Evolutionary conservation across 208 protist species (phyloP), one percentile per base, ranked within the genome.

Genomic region (Willaertia magna): DNA sequence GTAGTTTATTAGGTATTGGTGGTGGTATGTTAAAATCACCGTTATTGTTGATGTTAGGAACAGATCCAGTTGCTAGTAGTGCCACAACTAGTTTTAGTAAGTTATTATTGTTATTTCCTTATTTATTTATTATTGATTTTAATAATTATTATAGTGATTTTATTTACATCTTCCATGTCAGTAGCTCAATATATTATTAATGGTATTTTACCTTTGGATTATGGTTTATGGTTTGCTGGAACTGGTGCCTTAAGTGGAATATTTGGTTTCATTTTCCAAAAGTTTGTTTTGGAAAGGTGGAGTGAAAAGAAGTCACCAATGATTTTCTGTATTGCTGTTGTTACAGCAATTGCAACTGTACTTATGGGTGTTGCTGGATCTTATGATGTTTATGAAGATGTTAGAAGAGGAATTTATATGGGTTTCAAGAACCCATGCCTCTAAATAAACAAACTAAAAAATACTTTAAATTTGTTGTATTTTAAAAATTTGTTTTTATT

Each of bases 21-120:
- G 51, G 55, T 39, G 84, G 84, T 40, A 75, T 86, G 74, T 47
- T 86, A 12, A 61, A 59, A n/a, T 4, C 16, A n/a, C 84, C 84
- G 20, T 47, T 86, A 4, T 20, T 86, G 7, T 12, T 86, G 9
- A 11, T 46, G 1, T 16, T 86, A 12, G 84, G 84, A 34, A 4
- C 74, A 14, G 40, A 46, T 74, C 52, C 52, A n/a, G 2, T n/a
- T 42, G 84, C 76, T 48, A 30, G 55, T 2, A 7, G 20, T 2
- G 84, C 84, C 30, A 86, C 55, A 4, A 9, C 84, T 18, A 26
- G 7, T 7, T 76, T 74, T 20, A 86, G 20, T 2, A n/a, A 49
- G 11, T 9, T 39, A 39, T 40, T 74, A 30, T 39, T 30, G 26
- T 74, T 74, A 30, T 74, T 74, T 22, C 26, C 26, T 22, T 74